Base-by-base conservation (phyloP, 352 stramenopile genomes). In the Pseudoperonospora humuli region DNA sequence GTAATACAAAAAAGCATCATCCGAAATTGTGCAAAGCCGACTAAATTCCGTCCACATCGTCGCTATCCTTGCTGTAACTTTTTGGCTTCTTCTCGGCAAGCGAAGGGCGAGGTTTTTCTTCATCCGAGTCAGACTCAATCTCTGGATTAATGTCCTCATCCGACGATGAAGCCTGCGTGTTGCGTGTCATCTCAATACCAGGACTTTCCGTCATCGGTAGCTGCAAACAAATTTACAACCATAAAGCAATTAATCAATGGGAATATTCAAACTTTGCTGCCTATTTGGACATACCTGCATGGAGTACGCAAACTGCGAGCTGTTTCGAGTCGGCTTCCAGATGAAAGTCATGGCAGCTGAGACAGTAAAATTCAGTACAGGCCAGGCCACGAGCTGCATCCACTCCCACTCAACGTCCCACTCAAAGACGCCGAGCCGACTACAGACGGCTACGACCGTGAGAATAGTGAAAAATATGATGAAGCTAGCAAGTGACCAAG, bases 361-460 rank as follows among this genome's bases (percentile, higher is more conserved):
- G 11, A 96, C 82, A 2, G 67, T 90, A 42, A 96, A 96, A 59
- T 96, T 95, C 29, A 96, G 69, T 32, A 95, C 76, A 10, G 86
- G 83, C 83, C 84, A 96, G 17, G 80, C 81, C 24, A 96, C 85
- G n/a, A 94, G 67, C 46, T 94, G 75, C 67, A 91, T 88, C 86
- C 86, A 96, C 47, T 93, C 77, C 72, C 77, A 95, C 54, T 95
- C 79, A 29, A 93, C 86, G 35, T 88, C 76, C 84, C 82, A 95
- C 52, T 91, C 85, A 36, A 94, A 94, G 10, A 91, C 68, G 5
- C 84, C 80, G 17, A 93, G 62, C 23, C 73, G 76, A 45, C 78
- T 86, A 53, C 68, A 88, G 24, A 93, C 79, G 11, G 79, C 70
- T 27, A 92, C 67, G 11, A 93, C 43, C 3, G 83, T 94, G n/a